Conservation (phyloP, 257 asterid genomes). For the Datura wrightii region DNA sequence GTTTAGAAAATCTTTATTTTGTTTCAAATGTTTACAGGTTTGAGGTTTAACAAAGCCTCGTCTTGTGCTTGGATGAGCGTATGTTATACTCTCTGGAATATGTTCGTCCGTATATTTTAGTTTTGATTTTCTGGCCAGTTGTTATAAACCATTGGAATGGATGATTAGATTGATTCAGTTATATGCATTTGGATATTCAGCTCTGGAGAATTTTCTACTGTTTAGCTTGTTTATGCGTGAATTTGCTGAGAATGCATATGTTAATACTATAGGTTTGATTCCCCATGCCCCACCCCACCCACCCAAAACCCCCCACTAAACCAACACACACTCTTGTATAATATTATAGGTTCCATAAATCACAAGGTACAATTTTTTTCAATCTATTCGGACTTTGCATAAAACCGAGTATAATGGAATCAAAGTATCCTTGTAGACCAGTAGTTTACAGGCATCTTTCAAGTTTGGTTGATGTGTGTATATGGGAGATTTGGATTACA, state of each 20-base stretch:
- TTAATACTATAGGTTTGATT: background rate
- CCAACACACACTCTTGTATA: too few species aligned
- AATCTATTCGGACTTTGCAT: too few species aligned
- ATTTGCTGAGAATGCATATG: background rate
- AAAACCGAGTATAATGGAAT: too few species aligned
- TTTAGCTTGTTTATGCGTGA: background rate
- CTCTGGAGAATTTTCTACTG: too few species aligned
- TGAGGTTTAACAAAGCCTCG: conserved; percentile 24
- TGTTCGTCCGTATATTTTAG: conserved; percentile 1
- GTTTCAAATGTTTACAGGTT: background rate
- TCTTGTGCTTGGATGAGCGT: conserved; percentile 15
- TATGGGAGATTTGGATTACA: too few species aligned
- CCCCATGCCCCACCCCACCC: background rate
- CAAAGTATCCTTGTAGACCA: too few species aligned
- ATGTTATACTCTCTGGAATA: background rate
- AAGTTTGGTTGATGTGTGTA: too few species aligned
- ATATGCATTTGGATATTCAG: conserved; percentile 20
- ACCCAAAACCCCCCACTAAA: too few species aligned
- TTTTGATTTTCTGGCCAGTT: conserved; percentile 12
- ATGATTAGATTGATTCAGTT: conserved; percentile 27
- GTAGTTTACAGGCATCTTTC: too few species aligned
- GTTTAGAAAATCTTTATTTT: background rate
- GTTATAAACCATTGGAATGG: conserved; percentile 22
- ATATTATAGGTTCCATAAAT: too few species aligned
- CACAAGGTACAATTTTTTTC: too few species aligned